Conservation (phyloP, 805 yeast species). For the Vanderwaltozyma verrucispora region DNA sequence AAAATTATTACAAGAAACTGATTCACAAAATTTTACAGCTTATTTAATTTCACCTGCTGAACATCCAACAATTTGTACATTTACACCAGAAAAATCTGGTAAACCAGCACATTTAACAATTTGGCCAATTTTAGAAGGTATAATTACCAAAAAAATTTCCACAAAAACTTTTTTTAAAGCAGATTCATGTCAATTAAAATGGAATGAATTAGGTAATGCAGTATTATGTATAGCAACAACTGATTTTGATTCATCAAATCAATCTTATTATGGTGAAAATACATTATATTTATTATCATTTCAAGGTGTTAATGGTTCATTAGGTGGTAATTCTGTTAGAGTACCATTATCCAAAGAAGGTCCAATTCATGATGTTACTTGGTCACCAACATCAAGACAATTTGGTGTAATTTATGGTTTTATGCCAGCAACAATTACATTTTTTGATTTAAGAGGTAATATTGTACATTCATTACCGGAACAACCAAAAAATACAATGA, state of each 20-base stretch:
- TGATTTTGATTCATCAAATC: constrained; percentile 88
- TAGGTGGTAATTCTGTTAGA: constrained; percentile 84
- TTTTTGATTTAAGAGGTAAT: constrained; percentile 91
- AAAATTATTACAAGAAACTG: constrained; percentile 34
- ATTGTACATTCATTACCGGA: constrained; percentile 73
- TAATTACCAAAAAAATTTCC: constrained; percentile 55
- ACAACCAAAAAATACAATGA: constrained; percentile 79
- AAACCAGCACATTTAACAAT: constrained; percentile 84
- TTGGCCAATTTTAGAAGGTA: constrained; percentile 37
- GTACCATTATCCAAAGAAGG: constrained; percentile 74
- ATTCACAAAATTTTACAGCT: constrained; percentile 30
- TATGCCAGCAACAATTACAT: constrained; percentile 94
- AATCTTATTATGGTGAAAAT: constrained; percentile 95
- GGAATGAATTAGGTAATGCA: constrained; percentile 95
- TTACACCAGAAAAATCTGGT: constrained; percentile 77
- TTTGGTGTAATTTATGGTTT: constrained; percentile 96
- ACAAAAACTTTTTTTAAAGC: constrained; percentile 91
- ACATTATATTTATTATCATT: constrained; percentile 63
- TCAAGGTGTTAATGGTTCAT: constrained; percentile 51
- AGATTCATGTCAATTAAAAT: constrained; percentile 80
- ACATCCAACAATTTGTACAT: constrained; percentile 83
- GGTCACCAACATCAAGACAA: constrained; percentile 95
- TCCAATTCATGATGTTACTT: constrained; percentile 93
- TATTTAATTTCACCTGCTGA: constrained; percentile 79
- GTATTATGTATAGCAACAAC: constrained; percentile 87